Conservation (phyloP, 192 early-diverging fungal species). For the Entophlyctis helioformis region DNA sequence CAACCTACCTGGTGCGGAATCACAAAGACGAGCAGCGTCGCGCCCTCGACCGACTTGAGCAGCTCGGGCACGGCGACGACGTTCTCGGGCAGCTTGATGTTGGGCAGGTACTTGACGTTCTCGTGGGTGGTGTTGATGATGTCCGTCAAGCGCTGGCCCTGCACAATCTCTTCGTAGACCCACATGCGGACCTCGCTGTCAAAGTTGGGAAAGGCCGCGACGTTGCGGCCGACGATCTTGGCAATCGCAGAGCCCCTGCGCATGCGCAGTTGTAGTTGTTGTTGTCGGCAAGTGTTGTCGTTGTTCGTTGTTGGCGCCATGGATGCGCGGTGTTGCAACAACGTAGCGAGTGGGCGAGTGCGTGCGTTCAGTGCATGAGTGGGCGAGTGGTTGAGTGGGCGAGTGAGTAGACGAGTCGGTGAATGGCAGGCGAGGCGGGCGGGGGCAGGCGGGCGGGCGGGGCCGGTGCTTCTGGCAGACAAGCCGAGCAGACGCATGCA, state of each 20-base stretch:
- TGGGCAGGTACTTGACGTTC: conserved; percentile 71
- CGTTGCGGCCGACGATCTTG: conserved; percentile 83
- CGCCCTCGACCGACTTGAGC: conserved; percentile 59
- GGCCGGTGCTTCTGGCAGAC: no score
- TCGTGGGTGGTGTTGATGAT: conserved; percentile 91
- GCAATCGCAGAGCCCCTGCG: conserved; percentile 86
- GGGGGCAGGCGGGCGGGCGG: no score
- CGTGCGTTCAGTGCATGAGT: not conserved
- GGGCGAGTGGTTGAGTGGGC: not conserved
- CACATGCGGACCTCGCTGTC: conserved; percentile 80
- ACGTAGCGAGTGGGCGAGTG: not conserved
- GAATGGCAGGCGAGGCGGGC: no score
- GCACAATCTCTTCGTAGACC: conserved; percentile 89
- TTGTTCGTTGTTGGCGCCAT: not conserved
- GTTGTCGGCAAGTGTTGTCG: no score
- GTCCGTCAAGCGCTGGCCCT: conserved; percentile 77
- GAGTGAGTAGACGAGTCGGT: no score
- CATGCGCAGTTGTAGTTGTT: no score
- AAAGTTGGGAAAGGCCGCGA: conserved; percentile 51
- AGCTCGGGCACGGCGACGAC: conserved; percentile 78
- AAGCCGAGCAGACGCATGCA: no score
- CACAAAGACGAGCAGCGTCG: conserved; percentile 89
- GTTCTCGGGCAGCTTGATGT: conserved; percentile 72
- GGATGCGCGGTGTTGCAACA: not conserved
- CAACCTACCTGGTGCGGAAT: conserved; percentile 72